Evolutionary conservation across 768 basidiomycete species (phyloP), one percentile per base, ranked within the genome.

Genomic region (Leccinum obscurum): DNA sequence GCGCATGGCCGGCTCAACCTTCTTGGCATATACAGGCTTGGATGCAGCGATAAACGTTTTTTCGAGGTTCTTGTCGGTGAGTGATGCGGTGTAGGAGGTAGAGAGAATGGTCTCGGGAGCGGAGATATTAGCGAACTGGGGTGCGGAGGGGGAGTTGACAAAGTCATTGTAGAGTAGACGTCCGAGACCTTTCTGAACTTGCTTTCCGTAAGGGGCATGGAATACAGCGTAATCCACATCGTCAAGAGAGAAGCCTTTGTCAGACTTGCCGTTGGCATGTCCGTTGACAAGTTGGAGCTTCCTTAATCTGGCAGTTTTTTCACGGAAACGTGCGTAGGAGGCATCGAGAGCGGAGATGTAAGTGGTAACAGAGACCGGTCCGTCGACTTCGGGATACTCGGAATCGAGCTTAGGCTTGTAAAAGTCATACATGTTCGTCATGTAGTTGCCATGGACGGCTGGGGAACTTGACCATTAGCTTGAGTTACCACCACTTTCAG

Each of bases 141-240:
- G 78, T 39, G 82, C 79, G 8, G 81, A 77, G 34, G 97, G 92
- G 72, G 86, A 82, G 62, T 86, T 76, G 68, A 95, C 79, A 82
- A 95, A 99, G 79, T 99, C 97, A 75, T 95, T 92, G 80, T 85
- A 95, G 70, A 88, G 80, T 72, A 98, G 80, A 59, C 97, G 92
- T 39, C 92, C 96, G 73, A 96, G 89, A 49, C 93, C 95, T 79
- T 98, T 99, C 75, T 97, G 91, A 56, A 97, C 95, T 73, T 97
- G 92, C 80, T 99, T 99, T 79, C 97, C 96, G 76, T 98, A 99
- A 0, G 97, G 97, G 60, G 89, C 90, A 82, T 99, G 97, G 87
- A 98, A 95, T 68, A 95, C 86, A 64, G 90, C 83, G 73, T 93
- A 98, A 78, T 98, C 96, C 69, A 97, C 84, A 66, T 87, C 84